Percentiles rank a stretch among this genome's conserved stretches.
Evolutionary conservation across 495 filamentous ascomycete genomes (phyloP).

Genomic region (Aspergillus coremiiformis): DNA sequence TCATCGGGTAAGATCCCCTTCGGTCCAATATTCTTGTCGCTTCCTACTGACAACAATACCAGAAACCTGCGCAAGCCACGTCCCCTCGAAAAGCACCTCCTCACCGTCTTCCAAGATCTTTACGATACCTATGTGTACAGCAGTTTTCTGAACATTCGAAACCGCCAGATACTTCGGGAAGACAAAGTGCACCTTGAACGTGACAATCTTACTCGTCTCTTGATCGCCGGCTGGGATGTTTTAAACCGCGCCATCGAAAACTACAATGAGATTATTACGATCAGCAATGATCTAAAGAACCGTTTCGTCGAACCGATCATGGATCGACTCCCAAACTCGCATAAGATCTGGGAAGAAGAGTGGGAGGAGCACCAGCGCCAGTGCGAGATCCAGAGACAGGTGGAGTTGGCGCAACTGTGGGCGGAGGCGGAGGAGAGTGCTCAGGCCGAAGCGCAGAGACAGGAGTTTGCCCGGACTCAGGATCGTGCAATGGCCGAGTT

Average conservation of each 20-base stretch:
- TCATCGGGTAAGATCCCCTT: slow-evolving; percentile 17
- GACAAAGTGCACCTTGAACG: slow-evolving; percentile 7
- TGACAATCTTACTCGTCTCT: slow-evolving; percentile 4
- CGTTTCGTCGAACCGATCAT: slow-evolving; percentile 15
- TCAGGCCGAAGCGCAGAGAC: not conserved
- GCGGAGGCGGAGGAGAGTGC: not conserved
- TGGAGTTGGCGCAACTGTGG: not conserved
- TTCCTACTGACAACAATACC: not conserved
- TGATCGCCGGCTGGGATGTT: slow-evolving; percentile 18
- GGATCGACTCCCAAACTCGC: slow-evolving; percentile 3
- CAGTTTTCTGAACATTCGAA: slow-evolving; percentile 16
- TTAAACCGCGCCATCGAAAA: slow-evolving; percentile 14
- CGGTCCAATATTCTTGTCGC: not conserved
- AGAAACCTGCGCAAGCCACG: slow-evolving; percentile 21
- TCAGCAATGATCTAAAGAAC: slow-evolving; percentile 5
- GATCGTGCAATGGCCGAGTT: not conserved
- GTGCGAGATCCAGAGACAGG: not conserved
- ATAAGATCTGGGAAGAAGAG: slow-evolving; percentile 11
- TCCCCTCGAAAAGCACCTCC: slow-evolving; percentile 17
- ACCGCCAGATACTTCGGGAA: slow-evolving; percentile 12
- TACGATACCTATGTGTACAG: slow-evolving; percentile 27
- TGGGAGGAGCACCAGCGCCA: not conserved
- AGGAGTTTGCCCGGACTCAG: not conserved
- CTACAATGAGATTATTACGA: slow-evolving; percentile 10
- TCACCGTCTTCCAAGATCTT: slow-evolving; percentile 18